A percentile compares a stretch with the other conserved stretches of the same genome.
Conservation (phyloP, 306 rosid species). For the Casuarina cunninghamiana region DNA sequence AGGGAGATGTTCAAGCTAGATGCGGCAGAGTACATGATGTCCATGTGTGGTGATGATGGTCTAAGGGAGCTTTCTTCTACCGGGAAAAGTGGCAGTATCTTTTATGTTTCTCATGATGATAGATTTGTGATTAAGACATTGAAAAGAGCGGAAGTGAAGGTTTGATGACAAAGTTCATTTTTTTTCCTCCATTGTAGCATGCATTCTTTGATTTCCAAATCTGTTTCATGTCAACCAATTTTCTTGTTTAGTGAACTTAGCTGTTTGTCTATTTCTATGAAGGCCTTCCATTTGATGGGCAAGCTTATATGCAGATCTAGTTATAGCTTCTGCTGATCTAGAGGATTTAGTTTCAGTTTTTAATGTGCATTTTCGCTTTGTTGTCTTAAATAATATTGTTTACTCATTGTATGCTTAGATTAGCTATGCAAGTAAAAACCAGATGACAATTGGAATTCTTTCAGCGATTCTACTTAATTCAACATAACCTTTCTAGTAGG, state of each 20-base stretch:
- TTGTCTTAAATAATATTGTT: background rate
- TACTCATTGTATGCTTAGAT: background rate
- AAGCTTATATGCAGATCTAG: background rate
- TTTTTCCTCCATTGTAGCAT: too few species aligned
- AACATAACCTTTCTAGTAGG: background rate
- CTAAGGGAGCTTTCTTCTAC: conserved; percentile 85
- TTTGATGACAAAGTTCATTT: conserved; percentile 38
- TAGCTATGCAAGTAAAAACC: background rate
- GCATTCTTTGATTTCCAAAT: background rate
- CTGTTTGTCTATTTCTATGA: background rate
- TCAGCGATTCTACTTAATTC: background rate
- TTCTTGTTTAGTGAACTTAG: background rate
- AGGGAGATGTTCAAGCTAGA: conserved; percentile 98
- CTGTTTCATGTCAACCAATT: background rate
- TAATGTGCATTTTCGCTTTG: background rate
- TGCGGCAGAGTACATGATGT: conserved; percentile 99
- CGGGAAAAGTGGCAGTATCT: conserved; percentile 99
- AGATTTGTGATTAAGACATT: conserved; percentile 93
- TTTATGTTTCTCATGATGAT: conserved; percentile 93
- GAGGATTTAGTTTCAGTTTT: background rate
- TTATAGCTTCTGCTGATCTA: background rate
- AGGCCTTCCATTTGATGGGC: background rate
- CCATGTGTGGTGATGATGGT: conserved; percentile 90
- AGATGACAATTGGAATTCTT: background rate
- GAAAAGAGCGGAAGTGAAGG: conserved; percentile 82